Conservation (phyloP, 73 alveolate genomes). For the Paramecium bursaria region DNA sequence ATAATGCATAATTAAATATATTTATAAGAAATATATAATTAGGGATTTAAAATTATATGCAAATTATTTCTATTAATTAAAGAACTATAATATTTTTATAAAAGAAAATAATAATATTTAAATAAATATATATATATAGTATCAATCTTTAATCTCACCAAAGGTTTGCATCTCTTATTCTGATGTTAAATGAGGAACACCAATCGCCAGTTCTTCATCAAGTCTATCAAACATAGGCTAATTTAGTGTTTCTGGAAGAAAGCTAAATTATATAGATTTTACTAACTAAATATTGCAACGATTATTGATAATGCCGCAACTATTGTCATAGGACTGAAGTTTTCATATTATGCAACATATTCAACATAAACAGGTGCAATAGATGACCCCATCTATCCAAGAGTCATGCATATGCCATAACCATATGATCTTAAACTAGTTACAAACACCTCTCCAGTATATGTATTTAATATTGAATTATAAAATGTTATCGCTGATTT, state of each 20-base stretch:
- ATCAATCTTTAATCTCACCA: no score
- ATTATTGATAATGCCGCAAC: conserved; percentile 12
- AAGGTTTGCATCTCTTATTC: no score
- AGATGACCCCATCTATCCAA: conserved; percentile 57
- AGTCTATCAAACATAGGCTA: conserved; percentile 47
- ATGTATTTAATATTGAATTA: conserved; percentile 64
- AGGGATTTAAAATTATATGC: no score
- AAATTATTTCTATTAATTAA: no score
- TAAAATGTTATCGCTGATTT: conserved; percentile 42
- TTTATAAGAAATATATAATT: no score
- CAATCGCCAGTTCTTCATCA: background rate
- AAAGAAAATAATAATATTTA: no score
- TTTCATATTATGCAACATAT: background rate
- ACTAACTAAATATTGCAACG: conserved; percentile 18
- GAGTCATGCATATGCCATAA: conserved; percentile 66
- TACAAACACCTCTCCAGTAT: conserved; percentile 66
- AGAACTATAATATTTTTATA: no score
- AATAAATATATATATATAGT: no score
- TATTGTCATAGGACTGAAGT: conserved; percentile 24
- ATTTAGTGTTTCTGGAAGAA: conserved; percentile 14
- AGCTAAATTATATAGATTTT: conserved; percentile 1
- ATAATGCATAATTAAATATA: no score
- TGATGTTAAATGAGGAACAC: no score
- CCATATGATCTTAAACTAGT: conserved; percentile 66
- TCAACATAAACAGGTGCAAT: conserved; percentile 19